These are phyloP conservation scores for Thalassia testudinum DNA, from an alignment of 116 monocot species.

Conservation along the genomic window DNA sequence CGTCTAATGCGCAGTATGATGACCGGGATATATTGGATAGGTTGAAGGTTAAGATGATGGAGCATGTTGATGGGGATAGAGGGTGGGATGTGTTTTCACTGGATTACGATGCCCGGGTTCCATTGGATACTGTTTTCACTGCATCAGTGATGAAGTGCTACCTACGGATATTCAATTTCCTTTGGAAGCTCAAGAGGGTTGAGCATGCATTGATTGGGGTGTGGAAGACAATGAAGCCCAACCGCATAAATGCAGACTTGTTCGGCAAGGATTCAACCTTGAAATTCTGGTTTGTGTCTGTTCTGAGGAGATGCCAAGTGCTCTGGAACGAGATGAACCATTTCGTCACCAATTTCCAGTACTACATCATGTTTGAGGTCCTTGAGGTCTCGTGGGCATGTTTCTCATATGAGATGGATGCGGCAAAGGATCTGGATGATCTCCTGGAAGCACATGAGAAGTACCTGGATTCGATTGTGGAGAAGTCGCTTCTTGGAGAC, in stretches of 20 bases:
- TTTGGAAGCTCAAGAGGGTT: slow-evolving; percentile 93
- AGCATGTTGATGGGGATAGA: slow-evolving; percentile 68
- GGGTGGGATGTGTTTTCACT: slow-evolving; percentile 99
- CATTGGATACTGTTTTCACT: slow-evolving; percentile 81
- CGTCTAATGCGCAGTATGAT: slow-evolving; percentile 96
- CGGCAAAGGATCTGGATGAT: slow-evolving; percentile 84
- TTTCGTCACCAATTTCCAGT: slow-evolving; percentile 88
- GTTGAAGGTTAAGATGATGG: slow-evolving; percentile 94
- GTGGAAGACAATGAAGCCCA: slow-evolving; percentile 93
- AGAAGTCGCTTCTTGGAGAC: slow-evolving; percentile 95
- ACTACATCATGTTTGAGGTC: slow-evolving; percentile 98
- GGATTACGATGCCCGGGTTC: slow-evolving; percentile 81
- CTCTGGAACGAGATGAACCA: slow-evolving; percentile 99
- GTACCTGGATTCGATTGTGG: slow-evolving; percentile 72
- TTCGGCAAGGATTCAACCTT: slow-evolving; percentile 34
- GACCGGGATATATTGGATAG: slow-evolving; percentile 81
- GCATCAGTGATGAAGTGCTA: slow-evolving; percentile 80
- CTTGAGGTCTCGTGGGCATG: slow-evolving; percentile 93
- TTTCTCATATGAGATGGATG: slow-evolving; percentile 88
- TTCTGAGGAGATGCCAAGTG: slow-evolving; percentile 72
- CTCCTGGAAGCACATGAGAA: slow-evolving; percentile 87
- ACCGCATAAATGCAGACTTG: slow-evolving; percentile 42
- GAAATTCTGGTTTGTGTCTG: slow-evolving; percentile 47
- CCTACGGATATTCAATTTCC: slow-evolving; percentile 75
- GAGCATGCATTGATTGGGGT: slow-evolving; percentile 73